Evolutionary conservation across 108 stramenopile species (phyloP).

Genomic region (Nitzschia sp.): DNA sequence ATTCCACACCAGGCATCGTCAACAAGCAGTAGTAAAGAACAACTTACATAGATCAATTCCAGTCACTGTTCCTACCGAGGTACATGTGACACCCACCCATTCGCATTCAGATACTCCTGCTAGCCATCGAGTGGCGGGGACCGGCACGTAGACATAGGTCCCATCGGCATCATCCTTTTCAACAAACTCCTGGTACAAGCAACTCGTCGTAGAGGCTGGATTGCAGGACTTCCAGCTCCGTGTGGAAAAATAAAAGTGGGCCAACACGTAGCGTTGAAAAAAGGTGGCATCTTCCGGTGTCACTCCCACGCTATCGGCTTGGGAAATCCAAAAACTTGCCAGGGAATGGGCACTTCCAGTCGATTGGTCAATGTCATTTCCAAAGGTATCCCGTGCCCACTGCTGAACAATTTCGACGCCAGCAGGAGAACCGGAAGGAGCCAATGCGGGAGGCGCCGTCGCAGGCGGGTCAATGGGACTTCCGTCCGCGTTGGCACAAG

Average conservation of each 20-base stretch:
- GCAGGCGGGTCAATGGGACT: not conserved
- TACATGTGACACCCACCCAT: slow-evolving; percentile 11
- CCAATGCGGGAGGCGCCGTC: not conserved
- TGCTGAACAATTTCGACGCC: slow-evolving; percentile 1
- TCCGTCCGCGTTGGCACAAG: not conserved
- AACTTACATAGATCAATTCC: slow-evolving; percentile 17
- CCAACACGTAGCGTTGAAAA: slow-evolving; percentile 66
- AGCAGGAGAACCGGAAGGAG: not conserved
- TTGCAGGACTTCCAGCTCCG: slow-evolving; percentile 46
- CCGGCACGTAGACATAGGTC: not conserved
- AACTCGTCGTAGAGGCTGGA: slow-evolving; percentile 19
- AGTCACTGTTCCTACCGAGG: not conserved
- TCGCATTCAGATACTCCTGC: slow-evolving; percentile 2
- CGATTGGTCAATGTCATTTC: slow-evolving; percentile 5
- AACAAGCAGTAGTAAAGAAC: not conserved
- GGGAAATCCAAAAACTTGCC: slow-evolving; percentile 4
- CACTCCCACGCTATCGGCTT: not conserved
- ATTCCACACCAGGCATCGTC: no score
- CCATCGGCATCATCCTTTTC: not conserved
- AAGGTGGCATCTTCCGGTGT: slow-evolving; percentile 17
- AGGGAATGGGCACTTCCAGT: slow-evolving; percentile 6
- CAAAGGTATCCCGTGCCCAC: slow-evolving; percentile 3
- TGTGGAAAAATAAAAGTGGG: slow-evolving; percentile 45
- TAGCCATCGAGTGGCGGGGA: slow-evolving; percentile 3
- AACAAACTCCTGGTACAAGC: slow-evolving; percentile 2